Evolutionary conservation across 441 rosid genomes (phyloP), one percentile per base, ranked within the genome.

Genomic region (Pelargonium exstipulatum): DNA sequence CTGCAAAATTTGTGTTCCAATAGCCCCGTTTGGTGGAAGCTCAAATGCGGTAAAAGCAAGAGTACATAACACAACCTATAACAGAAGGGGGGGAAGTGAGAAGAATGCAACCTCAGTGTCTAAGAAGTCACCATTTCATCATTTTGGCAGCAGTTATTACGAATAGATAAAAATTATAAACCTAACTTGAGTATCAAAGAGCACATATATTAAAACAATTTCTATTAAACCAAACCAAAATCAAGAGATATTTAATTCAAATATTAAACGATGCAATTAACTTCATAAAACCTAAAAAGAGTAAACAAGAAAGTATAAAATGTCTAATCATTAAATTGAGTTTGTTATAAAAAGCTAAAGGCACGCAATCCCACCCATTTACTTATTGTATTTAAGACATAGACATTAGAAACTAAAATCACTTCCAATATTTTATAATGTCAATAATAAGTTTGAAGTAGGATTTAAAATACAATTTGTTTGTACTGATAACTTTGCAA

Each of bases 11-110:
- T 71, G 85, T 55, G 99, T 94, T 74, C 99, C 99, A 40, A 91
- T 74, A 53, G 99, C 99, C 22, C 90, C 95, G 74, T 94, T 94
- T 69, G 99, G 99, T 60, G 99, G 99, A 80, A 94, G 97, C 79
- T 94, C 99, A 83, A 94, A 94, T 43, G 99, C 96, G 4, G 99
- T 84, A 82, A 94, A 94, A 67, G 94, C 99, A 74, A 91, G 94
- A 24, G 97, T 94, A 70, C 90, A 91, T 69, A 94, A 73, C 74
- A 94, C 68, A 77, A 94, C 98, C 97, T 94, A 87, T 80, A 81
- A 86, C 73, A 70, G 58, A 58, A 57, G 22, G 64, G 65, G 68
- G 65, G 40, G 60, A 8, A 65, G 62, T 70, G 49, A 69, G 58
- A 51, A 57, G 65, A 65, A 65, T 32, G 37, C 61, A 58, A 67